Evolutionary conservation across 73 alveolate genomes (phyloP).

Genomic region (Vitrella brassicaformis): DNA sequence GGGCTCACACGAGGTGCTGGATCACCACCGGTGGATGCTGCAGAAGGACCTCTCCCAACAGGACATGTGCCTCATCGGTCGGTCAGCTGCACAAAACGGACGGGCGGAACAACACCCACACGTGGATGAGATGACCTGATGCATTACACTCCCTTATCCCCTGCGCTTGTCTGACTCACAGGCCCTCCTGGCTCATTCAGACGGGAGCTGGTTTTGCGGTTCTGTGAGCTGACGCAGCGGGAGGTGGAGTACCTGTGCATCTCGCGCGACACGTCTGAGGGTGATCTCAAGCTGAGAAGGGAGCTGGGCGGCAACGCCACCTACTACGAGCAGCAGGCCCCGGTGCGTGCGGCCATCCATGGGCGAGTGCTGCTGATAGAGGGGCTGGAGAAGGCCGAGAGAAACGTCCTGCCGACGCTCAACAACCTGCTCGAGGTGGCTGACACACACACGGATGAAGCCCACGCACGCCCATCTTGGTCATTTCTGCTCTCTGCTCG

Average conservation of each 20-base stretch:
- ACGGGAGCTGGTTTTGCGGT: conserved; percentile 27
- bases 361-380: conserved; percentile 30
- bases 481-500: too few relatives aligned
- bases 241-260: conserved; percentile 21
- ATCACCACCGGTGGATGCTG: conserved; percentile 29
- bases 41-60: conserved; percentile 23
- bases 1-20: background rate
- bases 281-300: conserved; percentile 17
- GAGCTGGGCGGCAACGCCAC: conserved; percentile 14
- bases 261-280: conserved; percentile 31
- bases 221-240: conserved; percentile 17
- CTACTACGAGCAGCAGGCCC: conserved; percentile 22
- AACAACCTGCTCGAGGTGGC: conserved; percentile 26
- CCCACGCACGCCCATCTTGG: too few relatives aligned
- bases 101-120: too few relatives aligned
- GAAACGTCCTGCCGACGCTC: conserved; percentile 17
- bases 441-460: too few relatives aligned
- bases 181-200: conserved; percentile 21
- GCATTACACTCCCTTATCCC: too few relatives aligned
- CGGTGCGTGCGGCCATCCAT: conserved; percentile 11
- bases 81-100: conserved; percentile 13
- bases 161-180: background rate
- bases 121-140: too few relatives aligned
- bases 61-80: conserved; percentile 16
- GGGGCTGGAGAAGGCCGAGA: conserved; percentile 34